Conservation (phyloP, 805 yeast genomes). For the Wickerhamiella bombiphila region DNA sequence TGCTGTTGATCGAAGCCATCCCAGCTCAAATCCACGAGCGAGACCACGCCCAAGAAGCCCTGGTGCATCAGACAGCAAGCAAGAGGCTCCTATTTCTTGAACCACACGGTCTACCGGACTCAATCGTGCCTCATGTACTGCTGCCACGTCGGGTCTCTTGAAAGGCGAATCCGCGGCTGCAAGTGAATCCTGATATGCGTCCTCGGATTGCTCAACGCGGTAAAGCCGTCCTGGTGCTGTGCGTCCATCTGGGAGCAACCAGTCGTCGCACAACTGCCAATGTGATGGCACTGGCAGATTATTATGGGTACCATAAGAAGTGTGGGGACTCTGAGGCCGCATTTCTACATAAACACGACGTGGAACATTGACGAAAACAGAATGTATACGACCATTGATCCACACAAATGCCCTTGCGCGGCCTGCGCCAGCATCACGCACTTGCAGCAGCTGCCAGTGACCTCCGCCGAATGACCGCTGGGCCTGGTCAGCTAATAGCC, state of each 20-base stretch:
- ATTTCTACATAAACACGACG: conserved; percentile 45
- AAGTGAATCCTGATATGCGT: conserved; percentile 39
- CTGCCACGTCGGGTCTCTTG: conserved; percentile 44
- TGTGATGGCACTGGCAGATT: not conserved
- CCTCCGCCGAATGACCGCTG: conserved; percentile 46
- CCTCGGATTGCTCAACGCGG: conserved; percentile 56
- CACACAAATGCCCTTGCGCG: conserved; percentile 56
- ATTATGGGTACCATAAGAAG: not conserved
- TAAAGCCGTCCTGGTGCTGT: conserved; percentile 33
- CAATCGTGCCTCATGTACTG: conserved; percentile 65
- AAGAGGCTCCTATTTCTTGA: conserved; percentile 61
- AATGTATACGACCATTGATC: conserved; percentile 59
- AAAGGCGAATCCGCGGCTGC: conserved; percentile 47
- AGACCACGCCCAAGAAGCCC: conserved; percentile 79
- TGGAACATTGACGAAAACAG: conserved; percentile 58
- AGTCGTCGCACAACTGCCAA: conserved; percentile 26
- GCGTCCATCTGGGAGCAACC: conserved; percentile 57
- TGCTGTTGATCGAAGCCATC: conserved; percentile 32
- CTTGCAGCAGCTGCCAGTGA: conserved; percentile 76
- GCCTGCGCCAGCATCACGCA: conserved; percentile 48
- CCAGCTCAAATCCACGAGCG: conserved; percentile 65
- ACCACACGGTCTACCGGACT: conserved; percentile 56
- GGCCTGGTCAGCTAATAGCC: conserved; percentile 61
- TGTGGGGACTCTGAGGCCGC: conserved; percentile 1
- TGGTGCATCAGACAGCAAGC: conserved; percentile 44